A percentile compares a stretch with the other conserved stretches of the same genome.
These are phyloP conservation scores for Melastoma malabathricum DNA, from an alignment of 345 rosid genomes.

Conservation along the genomic window DNA sequence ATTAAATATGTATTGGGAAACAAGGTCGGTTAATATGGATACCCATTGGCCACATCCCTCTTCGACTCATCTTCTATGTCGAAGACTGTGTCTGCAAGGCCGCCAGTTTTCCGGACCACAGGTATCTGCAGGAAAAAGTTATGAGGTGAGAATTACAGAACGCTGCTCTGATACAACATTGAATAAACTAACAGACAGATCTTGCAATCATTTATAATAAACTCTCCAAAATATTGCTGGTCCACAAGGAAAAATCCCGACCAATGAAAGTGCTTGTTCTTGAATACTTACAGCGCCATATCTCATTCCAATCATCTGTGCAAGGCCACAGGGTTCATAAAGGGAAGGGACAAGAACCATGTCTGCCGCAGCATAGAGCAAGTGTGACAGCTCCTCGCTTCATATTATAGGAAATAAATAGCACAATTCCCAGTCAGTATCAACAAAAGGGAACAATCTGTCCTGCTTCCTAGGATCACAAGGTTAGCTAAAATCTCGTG, in stretches of 20 bases:
- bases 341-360: conserved; percentile 48
- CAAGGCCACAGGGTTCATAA: conserved; percentile 54
- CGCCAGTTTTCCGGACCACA: conserved; percentile 46
- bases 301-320: conserved; percentile 55
- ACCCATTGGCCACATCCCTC: conserved; percentile 39
- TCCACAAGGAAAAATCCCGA: background rate
- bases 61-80: conserved; percentile 35
- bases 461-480: too few species aligned
- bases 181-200: too few species aligned
- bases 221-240: too few species aligned
- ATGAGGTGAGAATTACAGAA: too few species aligned
- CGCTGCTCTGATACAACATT: too few species aligned
- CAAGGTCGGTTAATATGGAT: conserved; percentile 5
- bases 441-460: too few species aligned
- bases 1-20: too few species aligned
- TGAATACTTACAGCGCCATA: conserved; percentile 39
- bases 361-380: conserved; percentile 58
- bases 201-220: too few species aligned
- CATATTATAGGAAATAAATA: conserved; percentile 5
- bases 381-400: conserved; percentile 51
- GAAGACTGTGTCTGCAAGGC: conserved; percentile 50
- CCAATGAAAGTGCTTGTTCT: background rate
- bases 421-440: background rate
- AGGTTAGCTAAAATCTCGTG: too few species aligned
- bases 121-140: conserved; percentile 27